Conservation (phyloP, 1,284 basidiomycete genomes). For the Ceratobasidium sp. region DNA sequence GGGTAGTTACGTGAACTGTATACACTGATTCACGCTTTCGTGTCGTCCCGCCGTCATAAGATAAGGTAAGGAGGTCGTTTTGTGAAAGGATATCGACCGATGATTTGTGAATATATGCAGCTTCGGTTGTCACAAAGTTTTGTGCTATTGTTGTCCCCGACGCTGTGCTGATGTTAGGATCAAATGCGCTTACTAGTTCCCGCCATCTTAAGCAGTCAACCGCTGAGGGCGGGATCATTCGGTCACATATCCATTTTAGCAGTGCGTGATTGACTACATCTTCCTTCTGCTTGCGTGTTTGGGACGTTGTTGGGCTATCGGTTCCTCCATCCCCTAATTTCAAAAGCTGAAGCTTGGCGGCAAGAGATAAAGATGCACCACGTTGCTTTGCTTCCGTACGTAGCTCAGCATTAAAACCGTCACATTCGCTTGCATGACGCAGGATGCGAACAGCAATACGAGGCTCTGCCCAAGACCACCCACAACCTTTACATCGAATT, state of each 20-base stretch:
- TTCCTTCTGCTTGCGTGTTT: background rate
- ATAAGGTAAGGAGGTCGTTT: slow-evolving; percentile 43
- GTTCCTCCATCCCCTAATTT: background rate
- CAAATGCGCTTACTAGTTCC: background rate
- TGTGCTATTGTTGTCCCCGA: background rate
- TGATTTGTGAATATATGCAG: background rate
- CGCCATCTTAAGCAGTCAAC: slow-evolving; percentile 1
- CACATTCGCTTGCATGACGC: background rate
- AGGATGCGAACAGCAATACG: background rate
- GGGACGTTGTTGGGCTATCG: background rate
- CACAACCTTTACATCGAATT: slow-evolving; percentile 3
- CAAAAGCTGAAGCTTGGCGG: background rate
- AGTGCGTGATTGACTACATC: background rate
- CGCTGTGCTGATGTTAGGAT: background rate
- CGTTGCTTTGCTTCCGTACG: background rate
- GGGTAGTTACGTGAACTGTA: slow-evolving; percentile 49
- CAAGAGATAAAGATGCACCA: background rate
- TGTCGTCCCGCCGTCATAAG: slow-evolving; percentile 46
- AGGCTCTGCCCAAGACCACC: slow-evolving; percentile 18
- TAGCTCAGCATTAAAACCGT: background rate
- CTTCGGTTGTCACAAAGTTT: slow-evolving; percentile 5
- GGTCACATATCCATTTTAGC: background rate
- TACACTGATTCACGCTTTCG: slow-evolving; percentile 46
- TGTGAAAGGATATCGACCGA: slow-evolving; percentile 11
- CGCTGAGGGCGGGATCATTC: slow-evolving; percentile 1